Evolutionary conservation across 768 basidiomycete genomes (phyloP), one percentile per base, ranked within the genome.

Genomic region (Grammothele lineata): DNA sequence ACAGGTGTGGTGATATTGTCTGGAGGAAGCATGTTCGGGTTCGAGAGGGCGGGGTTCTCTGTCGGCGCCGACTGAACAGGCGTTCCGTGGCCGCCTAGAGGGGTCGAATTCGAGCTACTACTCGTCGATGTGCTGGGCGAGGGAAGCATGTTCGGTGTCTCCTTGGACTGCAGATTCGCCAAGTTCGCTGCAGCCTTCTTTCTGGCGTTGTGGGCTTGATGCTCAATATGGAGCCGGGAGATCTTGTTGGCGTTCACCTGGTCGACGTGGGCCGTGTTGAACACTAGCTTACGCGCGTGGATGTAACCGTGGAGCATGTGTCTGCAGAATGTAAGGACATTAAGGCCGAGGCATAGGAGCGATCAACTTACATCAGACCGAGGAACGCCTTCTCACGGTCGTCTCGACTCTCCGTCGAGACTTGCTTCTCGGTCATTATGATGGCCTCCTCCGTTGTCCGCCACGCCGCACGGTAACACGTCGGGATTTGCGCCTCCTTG

Each of bases 241-340:
- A 36, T 33, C 37, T 48, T 51, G 37, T 22, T 36, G 42, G 38
- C 45, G 48, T 56, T 57, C 47, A 36, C 53, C 44, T 21, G 38
- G 44, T 62, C 59, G 48, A 57, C 60, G 18, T 38, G 43, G 53
- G 58, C 62, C 30, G 69, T 66, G 34, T 61, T 55, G 58, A 75
- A 76, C 42, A 62, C 65, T 48, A 74, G 61, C 58, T 74, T 77
- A 58, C 77, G 77, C 18, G 69, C 68, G 42, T 80, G 73, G 55
- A 90, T 85, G 64, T 80, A 89, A 5, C 75, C 83, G 64, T 90
- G 83, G 63, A 89, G 79, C 85, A 90, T 83, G 63, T 66, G 83
- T 59, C 87, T 90, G 70, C 56, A 56, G 46, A 53, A 45, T 47
- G 55, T 37, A 44, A 40, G 38, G 44, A 17, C 9, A 36, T 32